These are phyloP conservation scores for Aspergillus quadricinctus DNA, from an alignment of 2,329 filamentous ascomycete genomes.

Conservation along the genomic window DNA sequence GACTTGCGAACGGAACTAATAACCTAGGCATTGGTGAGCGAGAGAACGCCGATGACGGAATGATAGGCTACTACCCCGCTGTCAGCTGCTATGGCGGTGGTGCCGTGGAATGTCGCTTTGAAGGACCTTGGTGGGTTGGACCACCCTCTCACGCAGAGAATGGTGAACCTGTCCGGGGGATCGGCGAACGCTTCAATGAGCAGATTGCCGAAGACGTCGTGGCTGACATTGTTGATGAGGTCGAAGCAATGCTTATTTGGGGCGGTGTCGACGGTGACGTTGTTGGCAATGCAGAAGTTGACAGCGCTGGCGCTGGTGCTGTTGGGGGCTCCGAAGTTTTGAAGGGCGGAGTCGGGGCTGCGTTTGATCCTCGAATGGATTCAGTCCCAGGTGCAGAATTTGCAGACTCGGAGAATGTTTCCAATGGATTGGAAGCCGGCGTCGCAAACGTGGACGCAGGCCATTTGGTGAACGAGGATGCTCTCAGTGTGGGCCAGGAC, in stretches of 20 bases:
- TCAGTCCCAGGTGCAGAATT: slow-evolving; percentile 1
- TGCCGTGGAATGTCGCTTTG: slow-evolving; percentile 89
- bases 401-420: slow-evolving; percentile 10
- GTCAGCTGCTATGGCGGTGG: slow-evolving; percentile 90
- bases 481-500: slow-evolving; percentile 18
- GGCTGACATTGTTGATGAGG: slow-evolving; percentile 90
- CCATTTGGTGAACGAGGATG: slow-evolving; percentile 19
- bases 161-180: slow-evolving; percentile 48
- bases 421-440: slow-evolving; percentile 17
- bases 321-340: slow-evolving; percentile 30
- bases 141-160: slow-evolving; percentile 55
- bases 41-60: slow-evolving; percentile 86
- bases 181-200: slow-evolving; percentile 79
- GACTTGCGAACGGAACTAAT: slow-evolving; percentile 40
- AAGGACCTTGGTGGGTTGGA: slow-evolving; percentile 86
- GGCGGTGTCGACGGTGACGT: slow-evolving; percentile 34
- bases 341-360: slow-evolving; percentile 29
- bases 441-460: slow-evolving; percentile 10
- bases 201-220: slow-evolving; percentile 93
- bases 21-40: slow-evolving; percentile 61
- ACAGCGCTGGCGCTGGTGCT: slow-evolving; percentile 21
- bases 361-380: slow-evolving; percentile 23
- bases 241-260: slow-evolving; percentile 68
- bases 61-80: slow-evolving; percentile 92
- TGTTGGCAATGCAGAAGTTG: slow-evolving; percentile 24